Percentiles rank a stretch among this genome's conserved stretches.
These are phyloP conservation scores for Penicillium macrosclerotiorum DNA, from an alignment of 495 filamentous ascomycete genomes.

Conservation along the genomic window DNA sequence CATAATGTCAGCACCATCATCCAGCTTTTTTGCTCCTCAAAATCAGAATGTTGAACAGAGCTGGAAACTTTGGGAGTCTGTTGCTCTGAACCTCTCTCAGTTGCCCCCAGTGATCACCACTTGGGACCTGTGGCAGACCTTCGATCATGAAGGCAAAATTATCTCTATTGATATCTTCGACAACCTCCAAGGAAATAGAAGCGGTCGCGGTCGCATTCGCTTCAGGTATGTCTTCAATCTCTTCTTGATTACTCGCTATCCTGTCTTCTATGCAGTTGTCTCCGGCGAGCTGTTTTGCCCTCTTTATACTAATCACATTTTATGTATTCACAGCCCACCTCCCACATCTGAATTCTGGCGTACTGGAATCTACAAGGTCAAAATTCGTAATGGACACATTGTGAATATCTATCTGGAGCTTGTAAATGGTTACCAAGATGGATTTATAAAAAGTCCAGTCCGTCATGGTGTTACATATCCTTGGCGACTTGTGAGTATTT, in stretches of 20 bases:
- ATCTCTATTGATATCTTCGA: slow-evolving; percentile 45
- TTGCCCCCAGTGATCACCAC: slow-evolving; percentile 36
- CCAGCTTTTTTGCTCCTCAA: slow-evolving; percentile 1
- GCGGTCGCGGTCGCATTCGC: slow-evolving; percentile 33
- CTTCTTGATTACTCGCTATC: background rate
- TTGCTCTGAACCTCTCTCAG: slow-evolving; percentile 32
- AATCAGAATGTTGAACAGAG: too few species aligned
- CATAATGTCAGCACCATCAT: too few species aligned
- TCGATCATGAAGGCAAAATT: slow-evolving; percentile 40
- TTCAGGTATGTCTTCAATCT: slow-evolving; percentile 36
- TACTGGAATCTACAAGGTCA: slow-evolving; percentile 22
- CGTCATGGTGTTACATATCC: slow-evolving; percentile 26
- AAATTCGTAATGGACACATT: slow-evolving; percentile 14
- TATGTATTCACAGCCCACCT: slow-evolving; percentile 33
- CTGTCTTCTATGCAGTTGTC: background rate
- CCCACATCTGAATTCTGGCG: slow-evolving; percentile 42
- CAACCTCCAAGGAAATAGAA: slow-evolving; percentile 26
- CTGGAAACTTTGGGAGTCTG: slow-evolving; percentile 41
- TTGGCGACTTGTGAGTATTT: slow-evolving; percentile 28
- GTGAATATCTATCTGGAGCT: slow-evolving; percentile 15
- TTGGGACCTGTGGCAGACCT: slow-evolving; percentile 33
- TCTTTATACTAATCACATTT: slow-evolving; percentile 3
- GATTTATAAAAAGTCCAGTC: slow-evolving; percentile 28
- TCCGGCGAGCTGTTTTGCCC: background rate
- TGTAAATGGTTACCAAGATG: slow-evolving; percentile 14